Evolutionary conservation across 148 eudicot species (phyloP), one percentile per base, ranked within the genome.

Genomic region (Amaranthus cruentus): DNA sequence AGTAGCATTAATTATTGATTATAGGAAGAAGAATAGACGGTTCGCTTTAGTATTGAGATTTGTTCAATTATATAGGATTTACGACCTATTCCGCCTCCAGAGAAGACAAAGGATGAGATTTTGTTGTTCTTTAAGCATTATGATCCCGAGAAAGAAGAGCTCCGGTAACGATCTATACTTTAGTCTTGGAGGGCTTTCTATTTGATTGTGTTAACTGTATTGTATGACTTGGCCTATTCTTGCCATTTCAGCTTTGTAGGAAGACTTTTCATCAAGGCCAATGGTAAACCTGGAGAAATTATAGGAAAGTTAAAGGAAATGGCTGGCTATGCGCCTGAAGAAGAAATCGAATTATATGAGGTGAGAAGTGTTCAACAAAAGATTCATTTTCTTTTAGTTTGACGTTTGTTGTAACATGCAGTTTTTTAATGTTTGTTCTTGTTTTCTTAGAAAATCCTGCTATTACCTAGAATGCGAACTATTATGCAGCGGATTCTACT

Each of bases 101-200:
- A 84, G 38, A 92, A 87, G 78, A 83, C 87, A 52, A 88, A 87
- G 79, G 98, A 92, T 18, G 96, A 92, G 53, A 87, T 92, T 68
- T 80, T 92, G 57, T 77, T 92, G 44, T 90, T 92, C 72, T 88
- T 92, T 77, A 92, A 92, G 82, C 89, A 85, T 83, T 90, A 92
- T 82, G 93, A 90, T 77, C 96, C 96, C 46, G 83, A 78, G 76
- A 90, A 88, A 75, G 93, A 90, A 79, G 90, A 92, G 81, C 80
- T 92, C 18, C 86, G 98, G 98, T 76, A 68, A 28, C 38, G 38
- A 28, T 28, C 38, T 38, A 86, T 69, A 28, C 51, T 6, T 43
- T 18, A 38, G 47, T 60, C 55, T 70, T 63, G 38, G 38, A 38
- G 6, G 14, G 38, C 1, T 52, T 54, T 76, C 71, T 55, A 3